Conservation (phyloP, 371 early-diverging fungal genomes). For the Parasitella parasitica region DNA sequence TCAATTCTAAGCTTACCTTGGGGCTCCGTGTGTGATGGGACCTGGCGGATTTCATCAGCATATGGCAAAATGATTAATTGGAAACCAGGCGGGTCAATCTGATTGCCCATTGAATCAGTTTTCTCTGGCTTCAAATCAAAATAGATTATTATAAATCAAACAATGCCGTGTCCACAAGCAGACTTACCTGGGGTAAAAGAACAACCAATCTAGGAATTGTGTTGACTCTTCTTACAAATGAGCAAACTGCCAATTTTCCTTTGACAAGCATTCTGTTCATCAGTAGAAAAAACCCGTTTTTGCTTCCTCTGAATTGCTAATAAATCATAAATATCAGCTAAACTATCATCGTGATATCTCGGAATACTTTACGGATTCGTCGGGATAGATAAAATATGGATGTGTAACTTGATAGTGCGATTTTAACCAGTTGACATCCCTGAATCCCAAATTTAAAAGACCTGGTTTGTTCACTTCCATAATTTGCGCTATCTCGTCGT, state of each 20-base stretch:
- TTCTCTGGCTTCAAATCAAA: conserved; percentile 23
- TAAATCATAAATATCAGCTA: neutral
- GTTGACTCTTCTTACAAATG: conserved; percentile 10
- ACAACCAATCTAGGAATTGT: conserved; percentile 6
- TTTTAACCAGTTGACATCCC: conserved; percentile 34
- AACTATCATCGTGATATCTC: neutral
- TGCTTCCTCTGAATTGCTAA: conserved; percentile 16
- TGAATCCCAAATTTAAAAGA: conserved; percentile 70
- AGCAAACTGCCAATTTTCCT: conserved; percentile 14
- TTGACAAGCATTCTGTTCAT: conserved; percentile 3
- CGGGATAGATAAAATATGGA: conserved; percentile 73
- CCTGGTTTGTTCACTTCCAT: conserved; percentile 53
- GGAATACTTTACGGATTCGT: conserved; percentile 55
- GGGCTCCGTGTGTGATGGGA: conserved; percentile 27
- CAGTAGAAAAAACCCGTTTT: neutral
- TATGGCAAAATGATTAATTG: conserved; percentile 66
- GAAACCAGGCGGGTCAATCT: conserved; percentile 61
- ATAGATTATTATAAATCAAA: neutral
- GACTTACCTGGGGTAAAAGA: conserved; percentile 18
- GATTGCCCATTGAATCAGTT: conserved; percentile 27
- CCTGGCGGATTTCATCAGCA: conserved; percentile 65
- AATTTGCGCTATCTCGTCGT: conserved; percentile 54
- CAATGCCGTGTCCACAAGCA: neutral
- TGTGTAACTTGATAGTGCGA: conserved; percentile 60
- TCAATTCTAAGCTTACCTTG: conserved; percentile 12